These are phyloP conservation scores for Suhomyces bolitotheri DNA, from an alignment of 1,139 yeast genomes.

Conservation along the genomic window DNA sequence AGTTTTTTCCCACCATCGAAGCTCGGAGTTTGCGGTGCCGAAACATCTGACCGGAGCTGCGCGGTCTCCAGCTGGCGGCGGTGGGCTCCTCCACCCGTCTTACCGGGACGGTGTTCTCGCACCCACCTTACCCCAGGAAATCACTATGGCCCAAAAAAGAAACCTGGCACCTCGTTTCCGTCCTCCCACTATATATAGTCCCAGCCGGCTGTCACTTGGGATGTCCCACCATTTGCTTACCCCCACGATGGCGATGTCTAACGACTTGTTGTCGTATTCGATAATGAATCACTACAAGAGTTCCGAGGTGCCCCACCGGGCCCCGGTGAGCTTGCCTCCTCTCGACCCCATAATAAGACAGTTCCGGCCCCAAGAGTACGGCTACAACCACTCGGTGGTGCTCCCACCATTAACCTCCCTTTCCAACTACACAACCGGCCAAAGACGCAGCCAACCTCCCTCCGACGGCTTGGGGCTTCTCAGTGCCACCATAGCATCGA, in stretches of 20 bases:
- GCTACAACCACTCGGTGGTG: conserved; percentile 3
- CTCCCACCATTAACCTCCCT: conserved; percentile 11
- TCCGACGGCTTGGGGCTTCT: conserved; percentile 19
- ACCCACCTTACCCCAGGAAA: conserved; percentile 11
- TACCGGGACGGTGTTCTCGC: too few relatives aligned
- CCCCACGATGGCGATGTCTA: conserved; percentile 24
- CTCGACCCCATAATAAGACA: conserved; percentile 16
- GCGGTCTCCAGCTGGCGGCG: too few relatives aligned
- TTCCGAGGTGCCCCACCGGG: not conserved
- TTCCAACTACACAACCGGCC: conserved; percentile 11
- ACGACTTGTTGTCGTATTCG: conserved; percentile 37
- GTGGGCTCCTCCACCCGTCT: too few relatives aligned
- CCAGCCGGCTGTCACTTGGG: too few relatives aligned
- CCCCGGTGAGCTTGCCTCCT: conserved; percentile 16
- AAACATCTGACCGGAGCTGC: too few relatives aligned
- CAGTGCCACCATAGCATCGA: conserved; percentile 16
- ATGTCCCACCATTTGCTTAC: not conserved
- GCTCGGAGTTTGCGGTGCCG: too few relatives aligned
- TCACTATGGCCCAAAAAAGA: conserved; percentile 8
- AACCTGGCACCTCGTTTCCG: conserved; percentile 1
- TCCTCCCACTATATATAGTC: conserved; percentile 2
- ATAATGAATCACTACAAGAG: conserved; percentile 29
- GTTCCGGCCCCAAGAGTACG: conserved; percentile 4
- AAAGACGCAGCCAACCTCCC: conserved; percentile 1
- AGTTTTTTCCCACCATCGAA: too few relatives aligned